Conservation (phyloP, 768 basidiomycete species). For the Lactifluus echinatus region DNA sequence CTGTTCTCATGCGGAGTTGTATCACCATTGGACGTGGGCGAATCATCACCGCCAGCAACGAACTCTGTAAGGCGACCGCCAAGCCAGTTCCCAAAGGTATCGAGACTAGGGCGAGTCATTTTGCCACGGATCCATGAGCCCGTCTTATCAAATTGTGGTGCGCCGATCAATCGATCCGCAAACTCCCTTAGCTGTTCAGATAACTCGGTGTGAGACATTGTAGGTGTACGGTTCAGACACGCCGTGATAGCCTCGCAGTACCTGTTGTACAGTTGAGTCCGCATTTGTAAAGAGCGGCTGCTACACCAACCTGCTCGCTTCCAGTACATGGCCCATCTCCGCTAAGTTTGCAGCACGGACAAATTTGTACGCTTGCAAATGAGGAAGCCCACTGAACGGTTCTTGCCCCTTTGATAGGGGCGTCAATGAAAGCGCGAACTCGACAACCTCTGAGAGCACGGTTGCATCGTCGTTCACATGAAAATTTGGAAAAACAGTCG, state of each 20-base stretch:
- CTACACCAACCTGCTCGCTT: slow-evolving; percentile 60
- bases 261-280: slow-evolving; percentile 35
- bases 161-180: slow-evolving; percentile 66
- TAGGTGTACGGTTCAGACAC: slow-evolving; percentile 51
- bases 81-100: slow-evolving; percentile 86
- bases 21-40: slow-evolving; percentile 23
- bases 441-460: slow-evolving; percentile 82
- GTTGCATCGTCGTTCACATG: slow-evolving; percentile 64
- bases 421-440: slow-evolving; percentile 81
- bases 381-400: slow-evolving; percentile 68
- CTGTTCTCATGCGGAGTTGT: slow-evolving; percentile 33
- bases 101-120: slow-evolving; percentile 83
- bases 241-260: slow-evolving; percentile 88
- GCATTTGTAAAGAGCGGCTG: slow-evolving; percentile 4
- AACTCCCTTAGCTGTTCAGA: slow-evolving; percentile 71
- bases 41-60: slow-evolving; percentile 74
- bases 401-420: slow-evolving; percentile 78
- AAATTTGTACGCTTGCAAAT: slow-evolving; percentile 83
- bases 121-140: slow-evolving; percentile 85
- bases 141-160: slow-evolving; percentile 65
- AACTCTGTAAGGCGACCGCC: slow-evolving; percentile 90
- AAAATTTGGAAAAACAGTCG: slow-evolving; percentile 41
- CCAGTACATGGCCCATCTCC: slow-evolving; percentile 70
- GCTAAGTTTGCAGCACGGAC: slow-evolving; percentile 67
- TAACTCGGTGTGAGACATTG: slow-evolving; percentile 57